Evolutionary conservation across 2,329 filamentous ascomycete genomes (phyloP).

Genomic region (Pleurostoma richardsiae): DNA sequence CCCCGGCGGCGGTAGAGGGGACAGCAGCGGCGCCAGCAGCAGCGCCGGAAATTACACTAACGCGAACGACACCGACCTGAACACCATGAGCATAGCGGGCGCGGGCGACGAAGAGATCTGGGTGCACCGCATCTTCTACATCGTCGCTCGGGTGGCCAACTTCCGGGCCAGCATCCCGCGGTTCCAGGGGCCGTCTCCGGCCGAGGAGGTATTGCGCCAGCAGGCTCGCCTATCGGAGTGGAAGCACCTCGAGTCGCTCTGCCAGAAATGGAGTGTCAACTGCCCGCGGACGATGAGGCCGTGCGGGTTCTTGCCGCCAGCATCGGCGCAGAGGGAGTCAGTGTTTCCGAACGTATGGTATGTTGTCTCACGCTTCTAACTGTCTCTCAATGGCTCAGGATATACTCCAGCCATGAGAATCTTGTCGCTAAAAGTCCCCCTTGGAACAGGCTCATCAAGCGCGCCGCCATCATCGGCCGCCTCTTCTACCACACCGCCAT

Average conservation of each 20-base stretch:
- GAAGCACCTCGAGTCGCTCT: conserved; percentile 73
- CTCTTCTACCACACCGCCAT: conserved; percentile 88
- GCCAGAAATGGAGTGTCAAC: conserved; percentile 73
- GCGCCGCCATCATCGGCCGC: conserved; percentile 73
- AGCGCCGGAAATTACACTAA: not conserved
- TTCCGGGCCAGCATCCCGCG: conserved; percentile 68
- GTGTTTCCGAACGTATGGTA: conserved; percentile 84
- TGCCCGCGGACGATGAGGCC: conserved; percentile 86
- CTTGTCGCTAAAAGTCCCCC: not conserved
- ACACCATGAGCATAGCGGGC: conserved; percentile 14
- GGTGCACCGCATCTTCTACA: conserved; percentile 85
- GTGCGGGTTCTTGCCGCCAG: conserved; percentile 68
- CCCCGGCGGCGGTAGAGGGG: not conserved
- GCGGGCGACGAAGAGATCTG: conserved; percentile 71
- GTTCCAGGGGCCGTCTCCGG: conserved; percentile 52
- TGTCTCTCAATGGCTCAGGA: not conserved
- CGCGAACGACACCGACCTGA: conserved; percentile 3
- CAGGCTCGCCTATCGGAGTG: conserved; percentile 70
- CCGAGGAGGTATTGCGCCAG: conserved; percentile 58
- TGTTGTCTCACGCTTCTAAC: conserved; percentile 17
- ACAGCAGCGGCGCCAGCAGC: not conserved
- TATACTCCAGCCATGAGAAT: too few relatives aligned
- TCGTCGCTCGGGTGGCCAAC: conserved; percentile 81
- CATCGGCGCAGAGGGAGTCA: conserved; percentile 63
- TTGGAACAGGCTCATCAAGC: conserved; percentile 66